phyloP scores from a whole-genome alignment of 1,284 basidiomycete species.

The Ceratobasidium theobromae region DNA sequence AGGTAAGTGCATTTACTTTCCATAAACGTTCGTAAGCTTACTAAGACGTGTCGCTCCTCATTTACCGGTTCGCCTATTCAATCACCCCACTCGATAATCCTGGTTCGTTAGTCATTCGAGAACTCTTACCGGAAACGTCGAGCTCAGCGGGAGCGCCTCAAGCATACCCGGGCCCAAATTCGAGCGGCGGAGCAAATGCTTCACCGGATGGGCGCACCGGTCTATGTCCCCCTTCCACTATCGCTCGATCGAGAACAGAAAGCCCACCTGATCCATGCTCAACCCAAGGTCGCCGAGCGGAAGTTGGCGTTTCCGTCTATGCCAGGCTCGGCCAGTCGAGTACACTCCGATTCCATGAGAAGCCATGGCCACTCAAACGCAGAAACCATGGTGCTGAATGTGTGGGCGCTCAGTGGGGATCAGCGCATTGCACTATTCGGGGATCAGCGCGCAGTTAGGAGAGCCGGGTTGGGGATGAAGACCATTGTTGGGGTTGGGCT shows the following conservation, averaged over 20 bases:
- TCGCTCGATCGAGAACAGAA: not conserved
- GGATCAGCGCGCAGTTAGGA: not conserved
- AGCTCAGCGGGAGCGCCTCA: conserved; percentile 47
- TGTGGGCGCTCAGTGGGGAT: conserved; percentile 19
- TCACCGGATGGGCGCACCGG: conserved; percentile 48
- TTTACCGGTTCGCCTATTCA: no score
- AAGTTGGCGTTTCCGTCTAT: not conserved
- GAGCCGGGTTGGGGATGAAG: not conserved
- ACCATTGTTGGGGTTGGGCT: not conserved
- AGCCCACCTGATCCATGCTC: not conserved
- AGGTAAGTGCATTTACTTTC: conserved; percentile 46
- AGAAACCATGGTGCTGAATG: conserved; percentile 4
- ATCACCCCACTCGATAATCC: not conserved
- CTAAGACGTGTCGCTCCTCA: no score
- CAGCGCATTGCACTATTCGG: conserved; percentile 15
- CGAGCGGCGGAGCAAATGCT: conserved; percentile 60
- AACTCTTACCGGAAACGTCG: conserved; percentile 57
- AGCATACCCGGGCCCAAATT: conserved; percentile 47
- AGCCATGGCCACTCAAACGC: not conserved
- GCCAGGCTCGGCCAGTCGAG: not conserved
- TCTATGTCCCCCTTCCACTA: conserved; percentile 50
- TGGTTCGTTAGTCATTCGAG: conserved; percentile 49
- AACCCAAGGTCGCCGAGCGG: not conserved
- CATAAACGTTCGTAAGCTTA: not conserved
- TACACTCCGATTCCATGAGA: not conserved